A percentile compares a stretch with the other conserved stretches of the same genome.
phyloP scores from a whole-genome alignment of 352 stramenopile species.

The Globisporangium barbulae region DNA sequence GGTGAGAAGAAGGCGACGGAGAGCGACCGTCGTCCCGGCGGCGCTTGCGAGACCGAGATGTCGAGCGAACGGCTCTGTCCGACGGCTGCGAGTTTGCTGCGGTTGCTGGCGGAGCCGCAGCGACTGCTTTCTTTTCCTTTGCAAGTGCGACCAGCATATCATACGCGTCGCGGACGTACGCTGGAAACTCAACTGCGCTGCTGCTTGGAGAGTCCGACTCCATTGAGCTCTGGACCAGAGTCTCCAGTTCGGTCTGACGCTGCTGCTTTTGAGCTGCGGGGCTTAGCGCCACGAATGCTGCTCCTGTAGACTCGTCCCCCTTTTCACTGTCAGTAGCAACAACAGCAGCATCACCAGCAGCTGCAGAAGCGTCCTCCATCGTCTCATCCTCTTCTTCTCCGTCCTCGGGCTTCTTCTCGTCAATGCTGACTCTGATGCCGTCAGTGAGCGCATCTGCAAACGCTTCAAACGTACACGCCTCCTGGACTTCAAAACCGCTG shows the following conservation, averaged over 20 bases:
- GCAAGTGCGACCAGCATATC: conserved; percentile 36
- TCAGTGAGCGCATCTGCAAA: conserved; percentile 34
- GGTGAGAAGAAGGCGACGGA: background rate
- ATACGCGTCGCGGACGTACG: conserved; percentile 37
- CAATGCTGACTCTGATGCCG: conserved; percentile 30
- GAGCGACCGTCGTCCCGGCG: conserved; percentile 15
- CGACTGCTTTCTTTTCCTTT: conserved; percentile 32
- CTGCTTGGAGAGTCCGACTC: background rate
- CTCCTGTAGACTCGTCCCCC: background rate
- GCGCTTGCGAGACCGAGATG: conserved; percentile 32
- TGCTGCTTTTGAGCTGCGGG: conserved; percentile 19
- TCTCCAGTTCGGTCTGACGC: conserved; percentile 23
- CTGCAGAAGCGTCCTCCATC: background rate
- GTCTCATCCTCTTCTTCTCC: conserved; percentile 43
- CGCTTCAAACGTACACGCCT: conserved; percentile 33
- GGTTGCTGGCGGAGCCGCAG: conserved; percentile 4
- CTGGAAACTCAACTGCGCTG: conserved; percentile 24
- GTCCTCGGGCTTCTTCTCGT: conserved; percentile 57
- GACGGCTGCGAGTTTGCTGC: conserved; percentile 16
- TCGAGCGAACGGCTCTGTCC: conserved; percentile 20
- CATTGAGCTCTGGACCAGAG: conserved; percentile 5
- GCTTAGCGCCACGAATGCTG: background rate
- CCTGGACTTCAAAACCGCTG: conserved; percentile 24
- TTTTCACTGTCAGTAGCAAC: background rate
- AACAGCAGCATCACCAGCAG: background rate